Conservation (phyloP, 345 rosid genomes). For the Brassica juncea region DNA sequence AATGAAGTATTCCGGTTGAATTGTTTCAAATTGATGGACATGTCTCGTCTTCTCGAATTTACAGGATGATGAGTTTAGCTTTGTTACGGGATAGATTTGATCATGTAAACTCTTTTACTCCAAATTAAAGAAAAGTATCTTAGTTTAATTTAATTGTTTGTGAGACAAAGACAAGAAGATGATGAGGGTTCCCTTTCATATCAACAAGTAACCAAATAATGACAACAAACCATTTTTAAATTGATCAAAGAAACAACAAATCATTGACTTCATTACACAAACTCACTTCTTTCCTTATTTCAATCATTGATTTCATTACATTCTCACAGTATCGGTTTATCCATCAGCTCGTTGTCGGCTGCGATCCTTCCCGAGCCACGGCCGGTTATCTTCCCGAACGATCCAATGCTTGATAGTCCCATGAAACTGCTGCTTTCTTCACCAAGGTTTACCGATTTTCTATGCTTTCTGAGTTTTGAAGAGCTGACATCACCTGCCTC, state of each 20-base stretch:
- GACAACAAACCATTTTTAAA: constrained; percentile 32
- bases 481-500: constrained; percentile 59
- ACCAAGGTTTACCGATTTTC: constrained; percentile 66
- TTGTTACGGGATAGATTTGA: neutral
- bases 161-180: neutral
- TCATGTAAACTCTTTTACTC: neutral
- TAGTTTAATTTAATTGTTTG: neutral
- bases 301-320: constrained; percentile 22
- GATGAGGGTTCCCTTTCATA: neutral
- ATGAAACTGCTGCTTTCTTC: constrained; percentile 98
- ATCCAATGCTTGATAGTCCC: constrained; percentile 67
- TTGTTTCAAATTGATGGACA: neutral
- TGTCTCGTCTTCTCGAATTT: neutral
- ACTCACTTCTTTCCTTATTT: constrained; percentile 31
- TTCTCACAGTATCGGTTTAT: constrained; percentile 51
- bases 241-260: constrained; percentile 41
- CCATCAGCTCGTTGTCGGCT: constrained; percentile 60
- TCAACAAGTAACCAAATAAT: constrained; percentile 27
- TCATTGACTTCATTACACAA: constrained; percentile 28
- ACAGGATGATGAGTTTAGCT: neutral
- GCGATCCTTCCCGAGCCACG: constrained; percentile 76
- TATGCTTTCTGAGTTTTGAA: constrained; percentile 60
- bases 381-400: constrained; percentile 70
- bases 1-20: neutral
- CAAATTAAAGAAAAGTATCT: neutral